A percentile compares a stretch with the other conserved stretches of the same genome.
Evolutionary conservation across 2,329 filamentous ascomycete genomes (phyloP).

Genomic region (Alternaria consortialis): DNA sequence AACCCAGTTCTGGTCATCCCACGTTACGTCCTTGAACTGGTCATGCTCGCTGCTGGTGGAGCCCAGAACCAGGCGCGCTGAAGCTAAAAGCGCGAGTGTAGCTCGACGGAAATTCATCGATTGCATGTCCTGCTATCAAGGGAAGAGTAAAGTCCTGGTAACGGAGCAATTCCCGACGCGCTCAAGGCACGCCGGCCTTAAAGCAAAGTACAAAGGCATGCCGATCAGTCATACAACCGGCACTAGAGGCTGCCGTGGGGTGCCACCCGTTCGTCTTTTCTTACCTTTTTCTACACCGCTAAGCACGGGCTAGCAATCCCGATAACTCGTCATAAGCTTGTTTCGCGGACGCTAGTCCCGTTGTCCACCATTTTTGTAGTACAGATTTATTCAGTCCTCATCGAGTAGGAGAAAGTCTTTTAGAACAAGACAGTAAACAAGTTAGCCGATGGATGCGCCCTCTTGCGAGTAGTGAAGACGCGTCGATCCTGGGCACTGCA

Average conservation of each 20-base stretch:
- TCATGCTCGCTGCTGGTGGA: conserved; percentile 34
- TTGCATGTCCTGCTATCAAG: conserved; percentile 10
- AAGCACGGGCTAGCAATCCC: conserved; percentile 8
- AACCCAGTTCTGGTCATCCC: conserved; percentile 67
- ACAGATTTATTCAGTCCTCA: background rate
- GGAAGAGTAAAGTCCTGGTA: conserved; percentile 1
- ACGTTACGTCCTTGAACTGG: conserved; percentile 58
- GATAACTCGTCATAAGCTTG: conserved; percentile 9
- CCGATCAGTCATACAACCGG: conserved; percentile 11
- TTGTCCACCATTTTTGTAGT: background rate
- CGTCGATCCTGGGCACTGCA: conserved; percentile 1
- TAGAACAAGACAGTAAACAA: background rate
- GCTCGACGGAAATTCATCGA: conserved; percentile 9
- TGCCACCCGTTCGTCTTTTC: conserved; percentile 10
- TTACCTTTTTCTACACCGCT: conserved; percentile 20
- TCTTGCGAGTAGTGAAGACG: background rate
- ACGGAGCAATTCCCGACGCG: background rate
- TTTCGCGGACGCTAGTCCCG: background rate
- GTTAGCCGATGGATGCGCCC: background rate
- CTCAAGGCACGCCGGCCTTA: conserved; percentile 13
- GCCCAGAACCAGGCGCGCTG: conserved; percentile 9
- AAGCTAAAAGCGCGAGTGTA: conserved; percentile 22
- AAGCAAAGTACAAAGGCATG: conserved; percentile 18
- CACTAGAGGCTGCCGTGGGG: conserved; percentile 3
- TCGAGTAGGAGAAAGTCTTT: background rate